Evolutionary conservation across 179 eudicot genomes (phyloP), one percentile per base, ranked within the genome.

Genomic region (Heliamphora pulchella): DNA sequence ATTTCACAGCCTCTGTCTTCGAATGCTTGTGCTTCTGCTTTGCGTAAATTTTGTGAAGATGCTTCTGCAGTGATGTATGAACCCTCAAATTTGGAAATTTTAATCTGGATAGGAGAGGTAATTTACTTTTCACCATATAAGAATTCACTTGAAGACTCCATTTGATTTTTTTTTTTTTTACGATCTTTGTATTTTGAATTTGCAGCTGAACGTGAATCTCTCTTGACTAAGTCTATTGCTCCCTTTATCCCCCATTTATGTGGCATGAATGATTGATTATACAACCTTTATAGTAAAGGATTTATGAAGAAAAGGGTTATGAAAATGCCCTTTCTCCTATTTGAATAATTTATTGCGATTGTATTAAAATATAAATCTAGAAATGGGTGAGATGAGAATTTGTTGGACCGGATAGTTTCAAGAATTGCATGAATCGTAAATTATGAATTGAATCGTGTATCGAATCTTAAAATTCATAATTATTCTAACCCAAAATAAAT

Each of bases 41-140:
- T 96, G 89, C 96, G 89, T 77, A 96, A 92, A 88, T 83, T 94
- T 71, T 96, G 98, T 86, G 99, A 96, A 90, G 99, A 96, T 85
- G 91, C 97, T 80, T 81, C 89, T 79, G 78, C 89, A 20, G 57
- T 86, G 66, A 74, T 91, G 89, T 78, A 73, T 84, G 96, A 90
- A 80, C 88, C 91, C 65, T 91, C 97, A 41, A 90, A 86, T 85
- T 84, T 96, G 90, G 97, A 96, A 83, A 86, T 94, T 79, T 86
- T 96, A 71, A 88, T 96, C 77, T 94, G 96, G 94, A 92, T 94
- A 20, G 96, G 91, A 80, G 97, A 96, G 98, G 99, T 96, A 80
- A 83, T 87, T 82, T 62, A 10, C 58, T 74, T 55, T 71, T 51
- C 20, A 7, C 15, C 7, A 2, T 48, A 7, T 50, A 15, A 31